Evolutionary conservation across 208 protist species (phyloP).

Genomic region (Crithidia fasciculata): DNA sequence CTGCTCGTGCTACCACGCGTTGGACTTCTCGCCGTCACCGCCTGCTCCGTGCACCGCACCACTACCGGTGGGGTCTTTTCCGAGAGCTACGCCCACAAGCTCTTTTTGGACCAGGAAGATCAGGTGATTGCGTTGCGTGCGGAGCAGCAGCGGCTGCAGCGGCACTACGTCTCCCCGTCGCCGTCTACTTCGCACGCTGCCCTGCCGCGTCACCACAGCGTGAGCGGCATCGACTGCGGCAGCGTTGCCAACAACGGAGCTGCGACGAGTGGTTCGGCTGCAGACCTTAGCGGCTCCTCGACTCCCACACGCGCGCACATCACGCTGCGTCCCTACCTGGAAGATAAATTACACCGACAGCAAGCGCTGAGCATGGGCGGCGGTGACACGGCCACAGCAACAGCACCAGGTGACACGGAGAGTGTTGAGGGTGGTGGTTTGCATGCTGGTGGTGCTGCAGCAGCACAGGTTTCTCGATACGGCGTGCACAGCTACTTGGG

Average conservation of each 20-base stretch:
- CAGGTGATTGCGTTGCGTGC: constrained; percentile 20
- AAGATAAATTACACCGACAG: not conserved
- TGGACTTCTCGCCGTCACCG: constrained; percentile 28
- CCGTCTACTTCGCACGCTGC: not conserved
- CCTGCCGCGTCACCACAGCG: not conserved
- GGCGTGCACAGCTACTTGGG: constrained; percentile 9
- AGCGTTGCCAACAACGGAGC: not conserved
- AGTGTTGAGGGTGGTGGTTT: no score
- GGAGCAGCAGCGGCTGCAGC: constrained; percentile 11
- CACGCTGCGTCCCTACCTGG: constrained; percentile 6
- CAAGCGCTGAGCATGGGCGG: not conserved
- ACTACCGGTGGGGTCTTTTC: constrained; percentile 30
- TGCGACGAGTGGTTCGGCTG: not conserved
- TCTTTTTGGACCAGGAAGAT: constrained; percentile 21
- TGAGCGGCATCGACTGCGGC: not conserved
- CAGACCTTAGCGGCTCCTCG: not conserved
- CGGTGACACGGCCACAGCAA: no score
- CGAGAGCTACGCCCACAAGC: constrained; percentile 28
- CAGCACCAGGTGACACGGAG: no score
- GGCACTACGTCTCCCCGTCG: not conserved
- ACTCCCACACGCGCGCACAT: constrained; percentile 8
- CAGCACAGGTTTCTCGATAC: not conserved
- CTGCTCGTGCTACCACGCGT: constrained; percentile 37
- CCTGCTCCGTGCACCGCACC: constrained; percentile 29
- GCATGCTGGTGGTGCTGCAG: not conserved